These are phyloP conservation scores for Rhynchosporium graminicola DNA, from an alignment of 2,329 filamentous ascomycete genomes.

Conservation along the genomic window DNA sequence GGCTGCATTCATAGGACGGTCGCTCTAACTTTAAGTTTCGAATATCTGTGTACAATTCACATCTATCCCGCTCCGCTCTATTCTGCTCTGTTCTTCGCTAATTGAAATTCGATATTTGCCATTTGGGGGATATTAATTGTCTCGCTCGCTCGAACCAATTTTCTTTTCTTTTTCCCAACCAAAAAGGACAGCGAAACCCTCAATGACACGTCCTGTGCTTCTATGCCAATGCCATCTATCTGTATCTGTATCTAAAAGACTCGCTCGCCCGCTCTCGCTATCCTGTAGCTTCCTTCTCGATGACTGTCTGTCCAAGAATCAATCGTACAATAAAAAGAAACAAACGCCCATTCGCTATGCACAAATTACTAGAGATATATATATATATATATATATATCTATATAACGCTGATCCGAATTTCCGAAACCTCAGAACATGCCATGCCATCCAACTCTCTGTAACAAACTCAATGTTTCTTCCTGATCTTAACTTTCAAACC, in stretches of 20 bases:
- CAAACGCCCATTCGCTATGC: background rate
- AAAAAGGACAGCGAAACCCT: too few relatives aligned
- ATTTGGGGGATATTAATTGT: too few relatives aligned
- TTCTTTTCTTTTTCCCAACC: too few relatives aligned
- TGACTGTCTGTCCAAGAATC: background rate
- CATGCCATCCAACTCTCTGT: background rate
- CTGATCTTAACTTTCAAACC: conserved; percentile 35
- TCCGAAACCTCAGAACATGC: background rate
- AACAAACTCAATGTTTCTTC: conserved; percentile 1
- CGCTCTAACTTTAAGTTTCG: too few relatives aligned
- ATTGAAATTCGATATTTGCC: too few relatives aligned
- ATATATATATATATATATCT: background rate
- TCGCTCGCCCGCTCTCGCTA: background rate
- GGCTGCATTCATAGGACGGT: too few relatives aligned
- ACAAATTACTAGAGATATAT: background rate
- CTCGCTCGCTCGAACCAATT: too few relatives aligned
- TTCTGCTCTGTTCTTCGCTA: too few relatives aligned
- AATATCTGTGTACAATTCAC: too few relatives aligned
- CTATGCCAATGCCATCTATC: background rate
- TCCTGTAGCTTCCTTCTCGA: background rate
- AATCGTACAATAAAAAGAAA: background rate
- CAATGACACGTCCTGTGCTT: too few relatives aligned
- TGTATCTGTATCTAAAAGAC: background rate
- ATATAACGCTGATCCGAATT: background rate
- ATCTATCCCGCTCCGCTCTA: too few relatives aligned